A percentile compares a stretch with the other conserved stretches of the same genome.
Conservation (phyloP, 2,329 filamentous ascomycete genomes). For the Ophiocordyceps sinensis region DNA sequence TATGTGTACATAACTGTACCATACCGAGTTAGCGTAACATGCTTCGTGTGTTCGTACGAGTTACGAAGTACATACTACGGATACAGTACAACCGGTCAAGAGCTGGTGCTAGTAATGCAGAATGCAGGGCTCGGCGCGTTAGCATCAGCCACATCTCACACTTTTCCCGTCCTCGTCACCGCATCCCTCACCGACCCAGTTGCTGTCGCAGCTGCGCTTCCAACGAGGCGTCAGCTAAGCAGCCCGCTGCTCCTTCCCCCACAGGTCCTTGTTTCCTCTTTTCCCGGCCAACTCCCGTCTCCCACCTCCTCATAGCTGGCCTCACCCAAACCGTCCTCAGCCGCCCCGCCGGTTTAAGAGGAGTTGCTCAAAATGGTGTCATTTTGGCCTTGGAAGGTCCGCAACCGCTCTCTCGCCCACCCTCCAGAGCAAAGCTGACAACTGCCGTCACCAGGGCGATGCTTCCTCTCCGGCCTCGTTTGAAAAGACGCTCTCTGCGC, state of each 20-base stretch:
- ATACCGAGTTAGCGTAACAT: too few species aligned
- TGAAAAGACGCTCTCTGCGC: slow-evolving; percentile 73
- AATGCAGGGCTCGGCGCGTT: neutral
- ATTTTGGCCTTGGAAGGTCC: slow-evolving; percentile 10
- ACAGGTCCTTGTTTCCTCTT: neutral
- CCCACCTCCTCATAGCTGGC: neutral
- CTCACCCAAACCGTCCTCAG: neutral
- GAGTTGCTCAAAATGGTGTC: slow-evolving; percentile 6
- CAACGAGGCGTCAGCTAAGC: neutral
- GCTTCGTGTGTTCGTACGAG: neutral
- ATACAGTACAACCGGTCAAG: too few species aligned
- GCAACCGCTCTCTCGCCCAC: neutral
- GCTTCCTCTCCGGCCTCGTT: slow-evolving; percentile 79
- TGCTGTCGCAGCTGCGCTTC: neutral
- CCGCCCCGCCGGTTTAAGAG: neutral
- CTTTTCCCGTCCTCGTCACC: neutral
- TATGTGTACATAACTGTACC: too few species aligned
- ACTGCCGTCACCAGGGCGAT: slow-evolving; percentile 43
- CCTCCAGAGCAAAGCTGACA: neutral
- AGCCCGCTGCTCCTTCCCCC: neutral
- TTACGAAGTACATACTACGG: too few species aligned
- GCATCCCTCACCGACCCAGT: neutral
- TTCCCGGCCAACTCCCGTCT: neutral
- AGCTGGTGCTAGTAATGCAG: too few species aligned
- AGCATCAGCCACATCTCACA: neutral